A percentile compares a stretch with the other conserved stretches of the same genome.
Conservation (phyloP, 2,329 filamentous ascomycete genomes). For the Colletotrichum agaves region DNA sequence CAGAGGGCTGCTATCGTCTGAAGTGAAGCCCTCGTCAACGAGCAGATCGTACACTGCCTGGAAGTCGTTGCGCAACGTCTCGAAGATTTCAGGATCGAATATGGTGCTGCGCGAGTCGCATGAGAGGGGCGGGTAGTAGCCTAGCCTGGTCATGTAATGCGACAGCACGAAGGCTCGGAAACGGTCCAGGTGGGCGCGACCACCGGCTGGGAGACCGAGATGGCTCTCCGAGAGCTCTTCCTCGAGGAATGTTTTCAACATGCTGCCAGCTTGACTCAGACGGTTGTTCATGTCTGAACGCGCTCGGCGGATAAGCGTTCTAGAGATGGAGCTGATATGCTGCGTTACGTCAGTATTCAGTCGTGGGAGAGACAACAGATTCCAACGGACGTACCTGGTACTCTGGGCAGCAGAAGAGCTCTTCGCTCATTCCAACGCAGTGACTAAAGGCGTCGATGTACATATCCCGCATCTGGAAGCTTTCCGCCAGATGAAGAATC, state of each 20-base stretch:
- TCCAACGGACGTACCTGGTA: constrained; percentile 63
- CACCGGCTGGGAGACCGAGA: constrained; percentile 70
- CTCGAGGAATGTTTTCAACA: constrained; percentile 75
- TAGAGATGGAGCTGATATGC: constrained; percentile 64
- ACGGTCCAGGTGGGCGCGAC: constrained; percentile 74
- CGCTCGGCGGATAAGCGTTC: constrained; percentile 72
- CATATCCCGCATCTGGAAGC: constrained; percentile 69
- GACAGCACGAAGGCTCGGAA: constrained; percentile 76
- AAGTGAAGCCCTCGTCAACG: constrained; percentile 69
- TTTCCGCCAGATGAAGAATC: constrained; percentile 74
- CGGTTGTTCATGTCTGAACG: constrained; percentile 73
- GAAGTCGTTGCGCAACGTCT: constrained; percentile 75
- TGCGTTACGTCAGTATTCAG: constrained; percentile 45
- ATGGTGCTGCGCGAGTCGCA: constrained; percentile 51
- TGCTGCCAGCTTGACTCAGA: constrained; percentile 65
- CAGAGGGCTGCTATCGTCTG: constrained; percentile 60
- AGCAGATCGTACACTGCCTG: constrained; percentile 76
- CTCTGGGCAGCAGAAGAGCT: constrained; percentile 65
- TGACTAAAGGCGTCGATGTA: constrained; percentile 82
- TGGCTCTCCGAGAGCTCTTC: constrained; percentile 75
- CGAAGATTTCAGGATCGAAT: constrained; percentile 69
- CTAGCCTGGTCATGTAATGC: constrained; percentile 74
- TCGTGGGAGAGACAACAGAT: not conserved
- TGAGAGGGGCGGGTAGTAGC: constrained; percentile 75
- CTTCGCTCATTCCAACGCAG: constrained; percentile 80